phyloP scores from a whole-genome alignment of 2,329 filamentous ascomycete species.

The Fusarium torulosum region DNA sequence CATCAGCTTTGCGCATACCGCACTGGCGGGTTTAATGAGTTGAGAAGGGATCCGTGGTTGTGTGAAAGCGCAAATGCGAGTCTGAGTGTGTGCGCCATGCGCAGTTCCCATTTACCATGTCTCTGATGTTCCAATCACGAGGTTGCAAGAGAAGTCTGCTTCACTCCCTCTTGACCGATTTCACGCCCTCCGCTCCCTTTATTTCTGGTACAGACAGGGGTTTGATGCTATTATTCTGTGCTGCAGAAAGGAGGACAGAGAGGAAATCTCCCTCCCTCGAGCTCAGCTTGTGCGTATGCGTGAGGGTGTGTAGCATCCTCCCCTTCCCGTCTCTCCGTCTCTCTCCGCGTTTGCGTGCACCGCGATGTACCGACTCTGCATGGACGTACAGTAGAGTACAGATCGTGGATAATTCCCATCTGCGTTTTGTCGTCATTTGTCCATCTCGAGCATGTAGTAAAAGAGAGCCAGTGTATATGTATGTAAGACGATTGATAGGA shows the following conservation, averaged over 20 bases:
- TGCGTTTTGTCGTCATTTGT: conserved; percentile 37
- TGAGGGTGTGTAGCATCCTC: conserved; percentile 17
- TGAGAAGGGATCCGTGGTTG: conserved; percentile 22
- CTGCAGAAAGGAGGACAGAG: conserved; percentile 19
- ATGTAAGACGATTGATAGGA: conserved; percentile 7
- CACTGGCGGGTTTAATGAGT: conserved; percentile 41
- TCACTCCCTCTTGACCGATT: conserved; percentile 28
- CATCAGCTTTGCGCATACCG: conserved; percentile 46
- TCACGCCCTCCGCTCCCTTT: conserved; percentile 36
- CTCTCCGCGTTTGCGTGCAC: conserved; percentile 40
- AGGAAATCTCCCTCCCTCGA: conserved; percentile 31
- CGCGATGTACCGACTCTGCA: conserved; percentile 40
- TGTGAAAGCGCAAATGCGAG: conserved; percentile 41
- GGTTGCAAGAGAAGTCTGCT: conserved; percentile 12
- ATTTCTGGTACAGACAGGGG: conserved; percentile 35
- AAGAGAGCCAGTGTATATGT: not conserved
- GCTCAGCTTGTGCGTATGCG: conserved; percentile 4
- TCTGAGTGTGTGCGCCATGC: conserved; percentile 45
- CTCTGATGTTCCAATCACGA: conserved; percentile 43
- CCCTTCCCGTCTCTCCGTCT: conserved; percentile 34
- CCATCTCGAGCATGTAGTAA: conserved; percentile 9
- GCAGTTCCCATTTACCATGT: conserved; percentile 45
- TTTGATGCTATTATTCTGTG: conserved; percentile 34
- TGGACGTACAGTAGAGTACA: conserved; percentile 13
- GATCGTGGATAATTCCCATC: conserved; percentile 12